These are phyloP conservation scores for Cystofilobasidium bisporidii DNA, from an alignment of 768 basidiomycete species.

Conservation along the genomic window DNA sequence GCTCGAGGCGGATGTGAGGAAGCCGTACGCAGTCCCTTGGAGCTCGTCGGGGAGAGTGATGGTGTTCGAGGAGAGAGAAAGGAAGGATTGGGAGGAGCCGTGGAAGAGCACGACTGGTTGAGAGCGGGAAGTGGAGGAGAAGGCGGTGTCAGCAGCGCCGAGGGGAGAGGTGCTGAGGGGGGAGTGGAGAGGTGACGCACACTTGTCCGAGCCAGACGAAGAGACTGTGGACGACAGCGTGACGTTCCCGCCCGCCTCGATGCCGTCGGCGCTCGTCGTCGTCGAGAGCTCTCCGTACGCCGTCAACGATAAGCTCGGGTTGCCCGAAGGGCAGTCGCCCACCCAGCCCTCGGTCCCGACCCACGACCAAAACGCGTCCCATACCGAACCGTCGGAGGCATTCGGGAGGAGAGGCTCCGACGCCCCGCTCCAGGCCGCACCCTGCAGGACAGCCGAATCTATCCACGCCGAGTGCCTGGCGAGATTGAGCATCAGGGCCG, in stretches of 20 bases:
- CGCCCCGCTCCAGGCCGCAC: conserved; percentile 51
- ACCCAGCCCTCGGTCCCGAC: conserved; percentile 44
- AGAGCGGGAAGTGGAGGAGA: too few relatives aligned
- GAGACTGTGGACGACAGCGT: background rate
- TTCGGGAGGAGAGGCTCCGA: conserved; percentile 47
- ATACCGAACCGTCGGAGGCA: conserved; percentile 43
- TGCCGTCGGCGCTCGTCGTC: conserved; percentile 29
- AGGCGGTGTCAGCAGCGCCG: background rate
- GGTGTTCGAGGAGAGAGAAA: background rate
- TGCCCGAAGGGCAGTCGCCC: conserved; percentile 46
- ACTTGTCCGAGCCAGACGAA: background rate
- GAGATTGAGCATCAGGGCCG: conserved; percentile 53
- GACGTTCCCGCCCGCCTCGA: background rate
- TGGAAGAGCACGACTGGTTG: conserved; percentile 15
- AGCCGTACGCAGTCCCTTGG: background rate
- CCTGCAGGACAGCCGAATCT: conserved; percentile 46
- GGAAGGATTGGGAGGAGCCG: background rate
- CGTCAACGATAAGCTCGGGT: conserved; percentile 47
- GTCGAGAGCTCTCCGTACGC: conserved; percentile 41
- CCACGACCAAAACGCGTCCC: conserved; percentile 39
- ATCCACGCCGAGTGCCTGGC: conserved; percentile 58
- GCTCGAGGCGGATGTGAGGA: background rate
- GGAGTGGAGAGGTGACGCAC: background rate
- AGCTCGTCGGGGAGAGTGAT: background rate
- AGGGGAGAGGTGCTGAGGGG: background rate